Evolutionary conservation across 805 yeast species (phyloP), one percentile per base, ranked within the genome.

Genomic region (Groenewaldozyma salmanticensis): DNA sequence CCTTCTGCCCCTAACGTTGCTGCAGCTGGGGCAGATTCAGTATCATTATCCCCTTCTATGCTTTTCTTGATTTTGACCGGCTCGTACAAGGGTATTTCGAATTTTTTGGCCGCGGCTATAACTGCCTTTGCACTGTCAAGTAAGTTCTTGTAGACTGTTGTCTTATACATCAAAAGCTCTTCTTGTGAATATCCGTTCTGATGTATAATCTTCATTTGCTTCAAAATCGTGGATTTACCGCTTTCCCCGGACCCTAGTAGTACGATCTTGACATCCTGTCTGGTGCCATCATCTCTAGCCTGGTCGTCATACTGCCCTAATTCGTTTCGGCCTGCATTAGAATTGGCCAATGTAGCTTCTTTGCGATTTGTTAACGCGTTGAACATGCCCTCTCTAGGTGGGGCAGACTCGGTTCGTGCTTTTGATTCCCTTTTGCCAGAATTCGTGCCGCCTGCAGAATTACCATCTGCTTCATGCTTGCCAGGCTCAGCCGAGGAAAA

Each of bases 221-320:
- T 83, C 40, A 83, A 74, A 40, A 82, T 77, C 15, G 94, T 82
- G 5, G 87, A 78, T 55, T 82, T 83, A 3, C 94, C 94, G 46
- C 79, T 70, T 55, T 82, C 94, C 13, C 97, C 98, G 0, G 96
- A 82, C 4, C 98, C 70, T 5, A 66, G 52, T 27, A 88, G 66
- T 29, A 88, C 66, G 36, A 88, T 78, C 58, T 87, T 87, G 40
- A 79, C 76, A 44, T 76, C 83, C 45, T 31, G 46, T 17, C 44
- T 42, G 27, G 24, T 15, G 7, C 13, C 29, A 24, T 24, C n/a
- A 13, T 13, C 29, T 9, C 13, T 27, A 31, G 7, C 33, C 7
- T 31, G n/a, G n/a, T n/a, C n/a, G n/a, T n/a, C n/a, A n/a, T n/a
- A n/a, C n/a, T n/a, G n/a, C n/a, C n/a, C n/a, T n/a, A n/a, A n/a